These are phyloP conservation scores for Zasmidium citrigriseum DNA, from an alignment of 2,329 filamentous ascomycete genomes.

Conservation along the genomic window DNA sequence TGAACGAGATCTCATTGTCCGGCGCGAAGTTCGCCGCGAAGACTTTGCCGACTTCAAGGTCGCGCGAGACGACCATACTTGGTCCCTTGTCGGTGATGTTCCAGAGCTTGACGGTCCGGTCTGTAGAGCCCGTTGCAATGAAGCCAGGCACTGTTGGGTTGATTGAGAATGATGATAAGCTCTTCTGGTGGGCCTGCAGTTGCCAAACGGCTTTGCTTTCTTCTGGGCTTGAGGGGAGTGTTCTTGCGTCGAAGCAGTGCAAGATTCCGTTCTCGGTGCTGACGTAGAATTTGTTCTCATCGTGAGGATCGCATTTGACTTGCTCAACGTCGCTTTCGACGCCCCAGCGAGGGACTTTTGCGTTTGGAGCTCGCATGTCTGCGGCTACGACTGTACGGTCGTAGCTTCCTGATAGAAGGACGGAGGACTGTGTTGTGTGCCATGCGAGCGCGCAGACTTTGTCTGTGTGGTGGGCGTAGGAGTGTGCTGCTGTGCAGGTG, in stretches of 20 bases:
- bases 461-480: constrained; percentile 92
- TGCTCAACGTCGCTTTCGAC: constrained; percentile 95
- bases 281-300: constrained; percentile 88
- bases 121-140: constrained; percentile 88
- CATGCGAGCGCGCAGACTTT: constrained; percentile 96
- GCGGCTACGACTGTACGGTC: constrained; percentile 92
- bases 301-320: constrained; percentile 89
- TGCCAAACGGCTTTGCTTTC: constrained; percentile 88
- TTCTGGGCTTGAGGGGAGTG: constrained; percentile 69
- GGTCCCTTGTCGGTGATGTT: constrained; percentile 77
- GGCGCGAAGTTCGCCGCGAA: constrained; percentile 91
- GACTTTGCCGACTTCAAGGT: constrained; percentile 91
- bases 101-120: constrained; percentile 97
- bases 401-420: constrained; percentile 90
- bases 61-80: constrained; percentile 85
- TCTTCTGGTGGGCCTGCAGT: constrained; percentile 91
- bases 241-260: constrained; percentile 87
- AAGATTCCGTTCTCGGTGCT: constrained; percentile 90
- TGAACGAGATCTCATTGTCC: constrained; percentile 86
- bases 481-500: constrained; percentile 90
- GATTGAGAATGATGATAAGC: constrained; percentile 88
- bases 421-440: constrained; percentile 84
- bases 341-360: constrained; percentile 79
- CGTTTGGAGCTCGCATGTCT: constrained; percentile 91
- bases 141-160: constrained; percentile 88